Base-by-base conservation (phyloP, 768 basidiomycete genomes). In the Pisolithus orientalis region DNA sequence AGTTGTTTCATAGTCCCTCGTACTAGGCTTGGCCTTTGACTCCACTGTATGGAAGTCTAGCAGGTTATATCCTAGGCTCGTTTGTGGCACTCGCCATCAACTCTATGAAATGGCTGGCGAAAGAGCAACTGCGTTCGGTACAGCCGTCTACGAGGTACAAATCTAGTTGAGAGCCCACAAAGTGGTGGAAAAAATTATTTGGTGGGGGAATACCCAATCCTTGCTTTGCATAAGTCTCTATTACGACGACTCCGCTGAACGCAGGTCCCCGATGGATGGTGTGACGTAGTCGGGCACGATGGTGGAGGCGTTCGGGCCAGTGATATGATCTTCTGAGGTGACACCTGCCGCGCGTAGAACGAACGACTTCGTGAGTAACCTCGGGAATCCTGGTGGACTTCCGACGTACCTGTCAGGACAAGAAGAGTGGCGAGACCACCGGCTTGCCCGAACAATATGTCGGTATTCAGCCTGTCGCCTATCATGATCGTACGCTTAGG, bases 401-500 rank as follows among this genome's bases (percentile, higher is more conserved):
- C 44, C 11, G 28, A 59, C 69, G 57, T 64, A 88, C 93, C 94
- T n/a, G 91, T 94, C 59, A 98, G 72, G 51, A 98, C 95, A 39
- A 97, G 83, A 52, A 97, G 74, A 0, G 95, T 97, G 16, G 86
- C 68, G 21, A 96, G 76, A 27, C 91, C 91, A 39, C 92, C 91
- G 44, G 80, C 80, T 65, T 90, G 79, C 47, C 95, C 96, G 62
- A 98, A 99, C 48, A 88, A 70, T 60, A 99, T 97, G 69, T 99
- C 95, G 5, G 96, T 98, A 66, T 90, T 87, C 58, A 99, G 77
- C 54, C 95, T 82, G 71, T 99, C 95, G 39, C 95, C 95, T 43
- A 98, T 77, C 92, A 99, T 97, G 65, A 98, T 83, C 14, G 94
- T 94, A 49, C 84, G 75, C 54, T 77, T 72, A 40, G 90, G 90